Base-by-base conservation (phyloP, 75 land plant species). In the Sequoiadendron giganteum region DNA sequence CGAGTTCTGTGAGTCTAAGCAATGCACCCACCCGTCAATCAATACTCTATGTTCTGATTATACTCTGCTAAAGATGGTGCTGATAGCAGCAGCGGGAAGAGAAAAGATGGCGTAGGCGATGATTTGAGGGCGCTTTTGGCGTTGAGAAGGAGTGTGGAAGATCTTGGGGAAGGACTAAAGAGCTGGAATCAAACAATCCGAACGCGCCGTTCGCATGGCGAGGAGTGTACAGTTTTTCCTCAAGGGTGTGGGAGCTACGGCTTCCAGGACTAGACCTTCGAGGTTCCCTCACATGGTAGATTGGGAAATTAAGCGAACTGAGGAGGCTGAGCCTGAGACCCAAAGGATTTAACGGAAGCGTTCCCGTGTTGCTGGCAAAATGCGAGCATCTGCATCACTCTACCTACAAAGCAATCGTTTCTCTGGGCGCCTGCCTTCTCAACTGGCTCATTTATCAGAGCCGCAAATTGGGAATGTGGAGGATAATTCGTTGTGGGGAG, bases 131-230 rank as follows among this genome's bases (percentile, higher is more conserved):
- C 96, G 6, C 91, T 97, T 48, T 65, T 89, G 45, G 86, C 92
- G 16, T 88, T 95, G 88, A 92, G 92, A 77, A 84, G 65, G 19
- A 86, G 86, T 13, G 90, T 97, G 68, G 77, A 87, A 21, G 99
- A 96, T 86, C 96, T 97, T 18, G 86, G 85, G 58, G 94, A 93
- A 15, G 95, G 92, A 3, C 75, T 97, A 47, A 32, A 15, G 73
- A 89, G 88, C 79, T 97, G 99, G 99, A 89, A 89, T 56, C 87
- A 3, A 83, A 92, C 78, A 58, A 87, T 65, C 88, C 89, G 30
- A 28, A 49, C 28, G 94, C 96, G 11, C 99, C 99, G 9, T 97
- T 98, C 88, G 91, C 89, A 84, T 97, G 99, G 98, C 91, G 93
- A 72, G 98, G 99, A 10, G 94, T 97, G 10, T 40, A 45, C 7